Evolutionary conservation across 768 basidiomycete genomes (phyloP), one percentile per base, ranked within the genome.

Genomic region (Pleurotus djamor): DNA sequence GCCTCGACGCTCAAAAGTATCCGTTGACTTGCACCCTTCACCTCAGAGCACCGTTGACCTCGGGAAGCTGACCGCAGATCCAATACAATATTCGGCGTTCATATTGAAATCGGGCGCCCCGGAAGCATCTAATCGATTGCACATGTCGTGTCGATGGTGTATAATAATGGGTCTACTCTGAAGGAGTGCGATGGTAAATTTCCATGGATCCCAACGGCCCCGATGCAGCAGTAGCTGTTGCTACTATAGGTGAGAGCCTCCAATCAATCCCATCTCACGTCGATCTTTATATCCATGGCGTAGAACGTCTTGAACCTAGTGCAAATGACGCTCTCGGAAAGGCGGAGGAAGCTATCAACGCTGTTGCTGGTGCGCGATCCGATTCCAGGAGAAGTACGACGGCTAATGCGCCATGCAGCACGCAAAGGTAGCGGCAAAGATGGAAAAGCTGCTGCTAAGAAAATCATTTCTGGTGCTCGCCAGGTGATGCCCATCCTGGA

Each of bases 341-440:
- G 4, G 54, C 54, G 32, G 54, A 56, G 17, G 38, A 56, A 56
- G 54, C 54, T 21, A 56, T 56, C 37, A 54, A 36, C 37, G 54
- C 54, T 43, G 54, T 56, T 14, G 54, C 54, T 7, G 32, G 54
- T 56, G 35, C 8, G 54, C 44, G 5, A 17, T 37, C 4, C 32
- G 32, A 16, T 16, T 9, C 5, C n/a, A 9, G 9, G 10, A 28
- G 33, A 12, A 43, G 12, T 6, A 0, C 37, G 13, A 21, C 17
- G 9, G 37, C 33, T 52, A 28, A 38, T 21, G 8, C 51, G 12
- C 32, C 35, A 17, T 28, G 21, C 28, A 56, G 54, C 54, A 16
- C 54, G 54, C 10, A 56, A 56, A 56, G 17, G 54, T 3, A 56
- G 54, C 33, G 54, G 54, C 3, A 56, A 56, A n/a, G 54, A 56